Percentiles rank a stretch among this genome's conserved stretches.
Evolutionary conservation across 202 grass and related monocot species (phyloP).

Genomic region (Panicum hallii): DNA sequence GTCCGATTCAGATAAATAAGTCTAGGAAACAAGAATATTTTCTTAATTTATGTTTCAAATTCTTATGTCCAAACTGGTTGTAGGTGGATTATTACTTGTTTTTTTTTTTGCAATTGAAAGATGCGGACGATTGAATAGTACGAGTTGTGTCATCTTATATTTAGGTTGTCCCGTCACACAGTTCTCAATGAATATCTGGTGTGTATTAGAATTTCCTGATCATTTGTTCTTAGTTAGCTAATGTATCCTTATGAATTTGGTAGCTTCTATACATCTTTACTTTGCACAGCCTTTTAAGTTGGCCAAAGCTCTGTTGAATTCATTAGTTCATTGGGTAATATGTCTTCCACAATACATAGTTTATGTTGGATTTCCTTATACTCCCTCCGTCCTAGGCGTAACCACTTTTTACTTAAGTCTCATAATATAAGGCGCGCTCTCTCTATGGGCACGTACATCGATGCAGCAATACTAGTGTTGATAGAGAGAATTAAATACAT

Average conservation of each 20-base stretch:
- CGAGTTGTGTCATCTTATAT: not conserved
- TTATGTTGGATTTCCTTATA: not conserved
- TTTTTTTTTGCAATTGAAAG: not conserved
- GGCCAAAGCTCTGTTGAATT: not conserved
- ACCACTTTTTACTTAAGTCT: no score
- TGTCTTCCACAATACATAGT: not conserved
- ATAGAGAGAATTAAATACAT: no score
- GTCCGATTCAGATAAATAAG: not conserved
- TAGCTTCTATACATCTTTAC: slow-evolving; percentile 1
- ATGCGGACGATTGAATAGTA: not conserved
- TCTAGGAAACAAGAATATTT: not conserved
- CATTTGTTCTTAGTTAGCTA: not conserved
- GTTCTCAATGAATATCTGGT: not conserved
- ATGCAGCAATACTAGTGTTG: no score
- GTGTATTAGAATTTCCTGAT: not conserved
- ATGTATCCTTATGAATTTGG: not conserved
- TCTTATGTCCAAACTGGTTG: not conserved
- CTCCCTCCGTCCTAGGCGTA: no score
- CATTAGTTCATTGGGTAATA: not conserved
- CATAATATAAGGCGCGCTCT: no score
- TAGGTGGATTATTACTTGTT: not conserved
- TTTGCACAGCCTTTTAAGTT: not conserved
- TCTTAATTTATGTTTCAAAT: not conserved
- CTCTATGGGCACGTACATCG: no score
- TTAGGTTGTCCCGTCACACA: not conserved